A percentile compares a stretch with the other conserved stretches of the same genome.
Conservation (phyloP, 106 monocot genomes). For the Alisma plantagoaquatica region DNA sequence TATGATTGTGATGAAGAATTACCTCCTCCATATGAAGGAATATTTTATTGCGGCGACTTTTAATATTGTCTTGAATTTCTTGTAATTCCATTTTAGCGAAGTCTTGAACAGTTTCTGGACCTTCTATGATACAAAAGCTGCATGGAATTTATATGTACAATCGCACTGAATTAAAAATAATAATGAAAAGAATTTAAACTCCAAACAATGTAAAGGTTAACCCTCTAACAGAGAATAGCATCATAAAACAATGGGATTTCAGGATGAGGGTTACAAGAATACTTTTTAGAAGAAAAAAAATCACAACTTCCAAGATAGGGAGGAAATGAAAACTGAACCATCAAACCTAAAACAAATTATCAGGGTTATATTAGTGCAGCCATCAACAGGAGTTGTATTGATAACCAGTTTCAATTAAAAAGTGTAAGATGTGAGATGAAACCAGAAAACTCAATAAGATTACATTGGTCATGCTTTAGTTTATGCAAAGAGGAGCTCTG, state of each 20-base stretch:
- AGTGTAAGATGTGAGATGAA: too few species aligned
- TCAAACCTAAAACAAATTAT: too few species aligned
- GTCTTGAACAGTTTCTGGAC: slow-evolving; percentile 63
- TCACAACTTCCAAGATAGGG: too few species aligned
- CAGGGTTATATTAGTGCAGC: too few species aligned
- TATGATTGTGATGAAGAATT: slow-evolving; percentile 2
- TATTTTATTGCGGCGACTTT: slow-evolving; percentile 88
- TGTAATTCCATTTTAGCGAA: slow-evolving; percentile 77
- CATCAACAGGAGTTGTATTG: too few species aligned
- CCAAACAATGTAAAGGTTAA: neutral
- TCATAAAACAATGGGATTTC: neutral
- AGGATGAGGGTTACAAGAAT: neutral
- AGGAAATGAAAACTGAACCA: too few species aligned
- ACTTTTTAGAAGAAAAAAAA: too few species aligned
- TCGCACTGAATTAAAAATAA: neutral
- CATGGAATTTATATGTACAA: slow-evolving; percentile 2
- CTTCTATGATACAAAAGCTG: slow-evolving; percentile 92
- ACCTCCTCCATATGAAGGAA: slow-evolving; percentile 99
- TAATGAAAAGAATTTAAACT: neutral
- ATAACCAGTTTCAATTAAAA: too few species aligned
- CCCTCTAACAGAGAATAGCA: neutral
- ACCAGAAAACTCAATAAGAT: too few species aligned
- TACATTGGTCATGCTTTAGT: too few species aligned
- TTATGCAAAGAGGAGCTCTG: too few species aligned
- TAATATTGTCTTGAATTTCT: slow-evolving; percentile 95